Conservation (phyloP, 257 asterid genomes). For the Datura wrightii region DNA sequence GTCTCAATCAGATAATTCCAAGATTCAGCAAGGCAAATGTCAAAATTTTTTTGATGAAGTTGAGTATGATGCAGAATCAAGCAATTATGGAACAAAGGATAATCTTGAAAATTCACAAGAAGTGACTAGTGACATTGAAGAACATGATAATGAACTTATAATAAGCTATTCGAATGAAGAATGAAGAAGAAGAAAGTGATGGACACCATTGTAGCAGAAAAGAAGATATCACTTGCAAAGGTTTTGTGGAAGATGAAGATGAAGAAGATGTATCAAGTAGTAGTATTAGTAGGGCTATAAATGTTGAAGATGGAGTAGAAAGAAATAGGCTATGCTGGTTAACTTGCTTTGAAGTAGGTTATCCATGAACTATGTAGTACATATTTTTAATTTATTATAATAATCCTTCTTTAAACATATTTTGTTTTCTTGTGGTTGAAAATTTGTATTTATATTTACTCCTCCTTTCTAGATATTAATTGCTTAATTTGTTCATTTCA, state of each 20-base stretch:
- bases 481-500: background rate
- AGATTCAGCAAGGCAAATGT: background rate
- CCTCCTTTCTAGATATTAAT: background rate
- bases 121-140: background rate
- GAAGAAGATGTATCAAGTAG: conserved; percentile 27
- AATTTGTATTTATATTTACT: background rate
- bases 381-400: background rate
- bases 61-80: conserved; percentile 41
- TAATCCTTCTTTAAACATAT: background rate
- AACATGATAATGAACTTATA: background rate
- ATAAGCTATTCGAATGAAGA: no score
- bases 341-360: conserved; percentile 43
- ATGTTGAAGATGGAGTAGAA: conserved; percentile 21
- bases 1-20: conserved; percentile 25
- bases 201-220: background rate
- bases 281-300: background rate
- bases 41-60: background rate
- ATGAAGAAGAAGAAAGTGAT: background rate
- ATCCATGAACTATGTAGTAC: conserved; percentile 24
- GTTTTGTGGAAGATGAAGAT: conserved; percentile 17
- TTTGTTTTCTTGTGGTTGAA: background rate
- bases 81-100: conserved; percentile 29
- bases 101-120: background rate
- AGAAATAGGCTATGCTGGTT: conserved; percentile 41
- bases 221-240: background rate